phyloP scores from a whole-genome alignment of 495 filamentous ascomycete genomes.

The Chaetomidium leptoderma region DNA sequence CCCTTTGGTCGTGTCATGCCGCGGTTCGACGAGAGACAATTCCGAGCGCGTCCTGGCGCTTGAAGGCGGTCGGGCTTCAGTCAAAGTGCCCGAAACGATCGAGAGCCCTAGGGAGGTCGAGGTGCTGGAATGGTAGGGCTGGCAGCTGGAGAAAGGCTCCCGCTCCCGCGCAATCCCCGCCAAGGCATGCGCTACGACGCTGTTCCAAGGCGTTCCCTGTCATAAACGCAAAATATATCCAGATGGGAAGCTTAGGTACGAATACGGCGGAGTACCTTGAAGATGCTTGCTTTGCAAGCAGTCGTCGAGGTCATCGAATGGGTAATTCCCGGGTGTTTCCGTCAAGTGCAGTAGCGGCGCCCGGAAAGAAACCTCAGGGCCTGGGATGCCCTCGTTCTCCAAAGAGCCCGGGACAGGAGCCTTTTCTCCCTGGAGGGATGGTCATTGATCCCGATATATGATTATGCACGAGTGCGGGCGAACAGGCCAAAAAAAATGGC shows the following conservation, averaged over 20 bases:
- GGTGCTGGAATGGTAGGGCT: too few species aligned
- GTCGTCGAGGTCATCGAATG: neutral
- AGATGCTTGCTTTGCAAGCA: too few species aligned
- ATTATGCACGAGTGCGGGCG: too few species aligned
- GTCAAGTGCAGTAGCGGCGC: neutral
- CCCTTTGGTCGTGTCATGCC: constrained; percentile 2
- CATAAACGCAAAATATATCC: neutral
- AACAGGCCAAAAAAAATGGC: too few species aligned
- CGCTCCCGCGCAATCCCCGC: neutral
- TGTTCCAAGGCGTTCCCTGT: constrained; percentile 25
- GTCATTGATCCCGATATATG: too few species aligned
- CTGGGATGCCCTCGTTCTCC: too few species aligned
- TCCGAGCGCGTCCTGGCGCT: neutral
- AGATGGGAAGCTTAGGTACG: neutral
- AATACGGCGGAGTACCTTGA: neutral
- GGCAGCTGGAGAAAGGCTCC: neutral
- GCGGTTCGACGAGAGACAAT: constrained; percentile 12
- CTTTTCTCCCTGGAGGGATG: too few species aligned
- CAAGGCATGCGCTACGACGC: constrained; percentile 12
- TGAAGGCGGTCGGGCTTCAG: neutral
- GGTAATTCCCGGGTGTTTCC: neutral
- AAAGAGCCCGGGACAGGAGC: too few species aligned
- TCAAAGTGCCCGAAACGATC: constrained; percentile 7
- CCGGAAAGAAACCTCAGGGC: neutral
- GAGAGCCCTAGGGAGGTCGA: too few species aligned